Conservation (phyloP, 306 rosid species). For the Prunus kanzakura region DNA sequence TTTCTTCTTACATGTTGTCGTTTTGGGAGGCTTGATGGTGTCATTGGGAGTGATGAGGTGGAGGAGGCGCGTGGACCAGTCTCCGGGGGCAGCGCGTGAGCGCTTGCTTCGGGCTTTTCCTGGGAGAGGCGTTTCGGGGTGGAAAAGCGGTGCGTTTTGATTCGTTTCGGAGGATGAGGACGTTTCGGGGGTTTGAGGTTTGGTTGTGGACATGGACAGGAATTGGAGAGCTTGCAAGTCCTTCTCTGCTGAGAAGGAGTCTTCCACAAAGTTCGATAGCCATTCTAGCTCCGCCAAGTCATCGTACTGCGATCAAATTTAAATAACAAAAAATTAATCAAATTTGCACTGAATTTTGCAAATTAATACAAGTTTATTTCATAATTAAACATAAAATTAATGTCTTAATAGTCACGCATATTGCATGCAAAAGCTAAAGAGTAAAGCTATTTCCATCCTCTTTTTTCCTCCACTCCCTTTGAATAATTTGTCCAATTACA, state of each 20-base stretch:
- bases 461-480: background rate
- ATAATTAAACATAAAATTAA: background rate
- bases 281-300: slow-evolving; percentile 94
- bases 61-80: slow-evolving; percentile 95
- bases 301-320: slow-evolving; percentile 48
- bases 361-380: background rate
- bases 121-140: slow-evolving; percentile 70
- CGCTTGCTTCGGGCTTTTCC: slow-evolving; percentile 98
- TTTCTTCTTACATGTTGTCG: slow-evolving; percentile 31
- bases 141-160: slow-evolving; percentile 57
- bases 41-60: slow-evolving; percentile 41
- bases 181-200: slow-evolving; percentile 71
- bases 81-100: slow-evolving; percentile 88
- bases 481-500: too few species aligned
- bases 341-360: background rate
- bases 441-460: background rate
- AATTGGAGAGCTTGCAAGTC: slow-evolving; percentile 64
- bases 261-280: slow-evolving; percentile 94
- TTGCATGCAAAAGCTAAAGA: background rate
- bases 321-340: background rate
- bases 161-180: slow-evolving; percentile 74
- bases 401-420: background rate
- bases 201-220: slow-evolving; percentile 37
- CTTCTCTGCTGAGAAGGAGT: slow-evolving; percentile 75
- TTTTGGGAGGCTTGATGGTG: slow-evolving; percentile 7